phyloP scores from a whole-genome alignment of 2,329 filamentous ascomycete species.

The Neonectria sp. region DNA sequence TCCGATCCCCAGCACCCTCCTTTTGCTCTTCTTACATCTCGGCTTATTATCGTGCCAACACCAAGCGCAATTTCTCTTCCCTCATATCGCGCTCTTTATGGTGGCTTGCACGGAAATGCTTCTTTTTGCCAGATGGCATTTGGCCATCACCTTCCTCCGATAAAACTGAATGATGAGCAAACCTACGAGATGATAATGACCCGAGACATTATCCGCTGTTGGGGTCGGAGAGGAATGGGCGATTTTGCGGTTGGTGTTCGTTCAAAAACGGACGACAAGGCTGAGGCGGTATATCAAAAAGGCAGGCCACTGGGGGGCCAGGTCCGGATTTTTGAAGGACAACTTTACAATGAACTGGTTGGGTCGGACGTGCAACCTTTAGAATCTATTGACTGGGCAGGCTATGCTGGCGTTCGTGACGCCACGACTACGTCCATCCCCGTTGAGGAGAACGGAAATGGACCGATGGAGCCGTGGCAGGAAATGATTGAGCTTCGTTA shows the following conservation, averaged over 20 bases:
- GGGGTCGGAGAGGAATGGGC: constrained; percentile 34
- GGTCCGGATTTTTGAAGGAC: constrained; percentile 18
- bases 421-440: constrained; percentile 24
- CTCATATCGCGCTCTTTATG: constrained; percentile 30
- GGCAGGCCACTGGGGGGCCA: background rate
- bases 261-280: background rate
- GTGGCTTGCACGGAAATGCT: constrained; percentile 29
- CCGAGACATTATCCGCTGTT: constrained; percentile 27
- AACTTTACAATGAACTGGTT: background rate
- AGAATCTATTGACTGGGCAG: constrained; percentile 32
- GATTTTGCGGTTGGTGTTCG: constrained; percentile 39
- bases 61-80: constrained; percentile 25
- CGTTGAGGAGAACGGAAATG: background rate
- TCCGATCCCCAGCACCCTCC: background rate
- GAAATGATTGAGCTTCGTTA: constrained; percentile 42
- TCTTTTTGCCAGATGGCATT: constrained; percentile 36
- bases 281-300: background rate
- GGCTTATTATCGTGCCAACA: constrained; percentile 36
- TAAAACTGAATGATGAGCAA: constrained; percentile 33
- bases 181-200: constrained; percentile 15
- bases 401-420: constrained; percentile 36
- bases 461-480: constrained; percentile 28
- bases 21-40: background rate
- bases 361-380: background rate
- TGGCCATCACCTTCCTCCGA: constrained; percentile 22